Percentiles rank a stretch among this genome's conserved stretches.
phyloP scores from a whole-genome alignment of 768 basidiomycete species.

The Auricularia auricula-judae region DNA sequence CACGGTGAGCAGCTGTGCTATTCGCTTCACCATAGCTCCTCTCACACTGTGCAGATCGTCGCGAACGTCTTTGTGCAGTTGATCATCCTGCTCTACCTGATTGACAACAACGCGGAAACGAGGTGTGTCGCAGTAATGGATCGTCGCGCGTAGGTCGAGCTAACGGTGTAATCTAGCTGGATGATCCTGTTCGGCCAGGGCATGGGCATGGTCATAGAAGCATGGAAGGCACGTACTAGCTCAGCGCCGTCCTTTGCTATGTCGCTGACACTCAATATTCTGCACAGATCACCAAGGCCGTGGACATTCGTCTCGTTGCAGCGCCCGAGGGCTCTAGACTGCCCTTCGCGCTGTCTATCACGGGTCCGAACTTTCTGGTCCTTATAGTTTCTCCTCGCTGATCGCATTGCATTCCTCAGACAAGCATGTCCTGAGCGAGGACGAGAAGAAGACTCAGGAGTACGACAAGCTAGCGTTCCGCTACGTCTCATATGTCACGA shows the following conservation, averaged over 20 bases:
- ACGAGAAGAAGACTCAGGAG: conserved; percentile 97
- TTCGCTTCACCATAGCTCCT: not conserved
- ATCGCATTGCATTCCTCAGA: conserved; percentile 30
- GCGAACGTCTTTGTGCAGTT: conserved; percentile 93
- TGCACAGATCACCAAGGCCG: conserved; percentile 72
- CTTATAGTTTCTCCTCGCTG: conserved; percentile 1
- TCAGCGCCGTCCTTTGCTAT: not conserved
- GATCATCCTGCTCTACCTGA: conserved; percentile 82
- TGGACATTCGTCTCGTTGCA: conserved; percentile 65
- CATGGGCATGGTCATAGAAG: conserved; percentile 73
- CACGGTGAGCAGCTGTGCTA: conserved; percentile 33
- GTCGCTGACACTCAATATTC: conserved; percentile 2
- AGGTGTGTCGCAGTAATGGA: conserved; percentile 15
- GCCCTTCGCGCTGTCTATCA: conserved; percentile 74
- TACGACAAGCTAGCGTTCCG: conserved; percentile 90
- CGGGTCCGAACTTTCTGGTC: conserved; percentile 36
- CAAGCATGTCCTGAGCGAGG: conserved; percentile 92
- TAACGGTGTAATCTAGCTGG: conserved; percentile 29
- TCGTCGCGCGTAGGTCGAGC: too few relatives aligned
- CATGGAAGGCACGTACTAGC: conserved; percentile 66
- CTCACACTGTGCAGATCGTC: conserved; percentile 40
- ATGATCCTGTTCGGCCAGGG: conserved; percentile 92
- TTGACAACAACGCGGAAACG: conserved; percentile 92
- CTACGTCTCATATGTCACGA: conserved; percentile 83
- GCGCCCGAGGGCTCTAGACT: conserved; percentile 52